Evolutionary conservation across 805 yeast species (phyloP).

Genomic region (Candida alai): DNA sequence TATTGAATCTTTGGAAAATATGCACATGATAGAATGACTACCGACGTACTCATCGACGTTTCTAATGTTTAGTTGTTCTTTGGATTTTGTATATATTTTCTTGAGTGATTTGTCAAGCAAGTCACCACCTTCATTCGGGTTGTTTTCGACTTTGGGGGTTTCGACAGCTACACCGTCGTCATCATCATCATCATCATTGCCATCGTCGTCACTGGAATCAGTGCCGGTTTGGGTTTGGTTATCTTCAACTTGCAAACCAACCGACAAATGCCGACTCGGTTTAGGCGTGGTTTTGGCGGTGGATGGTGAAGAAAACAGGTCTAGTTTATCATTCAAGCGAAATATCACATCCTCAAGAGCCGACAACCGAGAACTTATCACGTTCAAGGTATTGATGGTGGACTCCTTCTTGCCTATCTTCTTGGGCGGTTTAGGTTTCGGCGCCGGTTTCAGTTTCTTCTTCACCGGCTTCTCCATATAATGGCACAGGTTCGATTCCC

Average conservation of each 20-base stretch:
- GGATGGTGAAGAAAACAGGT: not conserved
- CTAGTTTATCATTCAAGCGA: conserved; percentile 19
- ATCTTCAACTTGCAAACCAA: not conserved
- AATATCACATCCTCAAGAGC: conserved; percentile 19
- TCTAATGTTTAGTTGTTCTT: not conserved
- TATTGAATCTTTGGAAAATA: conserved; percentile 32
- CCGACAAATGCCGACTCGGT: too few relatives aligned
- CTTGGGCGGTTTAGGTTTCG: conserved; percentile 5
- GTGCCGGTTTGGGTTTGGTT: not conserved
- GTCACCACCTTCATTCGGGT: too few relatives aligned
- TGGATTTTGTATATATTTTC: not conserved
- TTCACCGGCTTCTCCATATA: conserved; percentile 18
- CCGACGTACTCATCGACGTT: conserved; percentile 26
- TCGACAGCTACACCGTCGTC: conserved; percentile 8
- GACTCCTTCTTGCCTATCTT: conserved; percentile 5
- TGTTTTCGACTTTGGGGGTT: not conserved
- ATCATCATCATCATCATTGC: conserved; percentile 10
- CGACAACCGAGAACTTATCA: conserved; percentile 19
- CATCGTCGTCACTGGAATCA: conserved; percentile 10
- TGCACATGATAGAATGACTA: conserved; percentile 32
- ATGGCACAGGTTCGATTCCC: conserved; percentile 18
- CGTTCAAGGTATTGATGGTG: conserved; percentile 12
- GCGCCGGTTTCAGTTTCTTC: conserved; percentile 5
- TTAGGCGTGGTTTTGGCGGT: too few relatives aligned
- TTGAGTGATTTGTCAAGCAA: too few relatives aligned